Evolutionary conservation across 805 yeast genomes (phyloP).

Genomic region (Candida maltosa): DNA sequence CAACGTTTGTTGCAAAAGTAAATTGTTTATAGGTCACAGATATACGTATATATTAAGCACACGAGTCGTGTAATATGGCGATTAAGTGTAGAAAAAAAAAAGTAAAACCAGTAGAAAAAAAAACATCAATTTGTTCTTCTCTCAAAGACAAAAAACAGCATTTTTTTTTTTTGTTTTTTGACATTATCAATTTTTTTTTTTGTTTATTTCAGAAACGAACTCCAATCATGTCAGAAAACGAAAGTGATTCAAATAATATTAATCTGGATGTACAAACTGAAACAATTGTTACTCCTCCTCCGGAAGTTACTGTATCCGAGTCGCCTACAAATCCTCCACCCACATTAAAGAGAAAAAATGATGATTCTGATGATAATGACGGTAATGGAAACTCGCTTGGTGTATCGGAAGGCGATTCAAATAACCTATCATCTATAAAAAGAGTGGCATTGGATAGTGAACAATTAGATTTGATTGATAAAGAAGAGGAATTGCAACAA

Average conservation of each 20-base stretch:
- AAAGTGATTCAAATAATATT: conserved; percentile 1
- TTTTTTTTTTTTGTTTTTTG: not conserved
- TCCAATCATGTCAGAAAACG: conserved; percentile 5
- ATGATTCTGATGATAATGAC: conserved; percentile 39
- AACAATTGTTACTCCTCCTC: too few relatives aligned
- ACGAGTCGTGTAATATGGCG: too few relatives aligned
- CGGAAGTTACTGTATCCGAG: too few relatives aligned
- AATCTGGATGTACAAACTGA: too few relatives aligned
- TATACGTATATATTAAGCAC: too few relatives aligned
- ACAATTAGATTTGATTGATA: conserved; percentile 41
- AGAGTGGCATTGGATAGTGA: conserved; percentile 72
- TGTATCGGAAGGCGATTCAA: conserved; percentile 45
- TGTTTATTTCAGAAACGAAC: not conserved
- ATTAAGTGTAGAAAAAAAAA: not conserved
- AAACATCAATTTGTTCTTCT: not conserved
- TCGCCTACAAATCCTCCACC: conserved; percentile 10
- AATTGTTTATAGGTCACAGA: too few relatives aligned
- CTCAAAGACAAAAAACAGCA: not conserved
- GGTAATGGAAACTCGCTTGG: not conserved
- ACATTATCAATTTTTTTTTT: not conserved
- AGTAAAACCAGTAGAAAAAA: not conserved
- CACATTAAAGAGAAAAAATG: conserved; percentile 68
- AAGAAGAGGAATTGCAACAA: conserved; percentile 37
- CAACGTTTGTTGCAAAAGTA: too few relatives aligned
- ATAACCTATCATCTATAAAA: too few relatives aligned